Percentiles rank a stretch among this genome's conserved stretches.
phyloP scores from a whole-genome alignment of 1,284 basidiomycete genomes.

The Agroathelia rolfsii region DNA sequence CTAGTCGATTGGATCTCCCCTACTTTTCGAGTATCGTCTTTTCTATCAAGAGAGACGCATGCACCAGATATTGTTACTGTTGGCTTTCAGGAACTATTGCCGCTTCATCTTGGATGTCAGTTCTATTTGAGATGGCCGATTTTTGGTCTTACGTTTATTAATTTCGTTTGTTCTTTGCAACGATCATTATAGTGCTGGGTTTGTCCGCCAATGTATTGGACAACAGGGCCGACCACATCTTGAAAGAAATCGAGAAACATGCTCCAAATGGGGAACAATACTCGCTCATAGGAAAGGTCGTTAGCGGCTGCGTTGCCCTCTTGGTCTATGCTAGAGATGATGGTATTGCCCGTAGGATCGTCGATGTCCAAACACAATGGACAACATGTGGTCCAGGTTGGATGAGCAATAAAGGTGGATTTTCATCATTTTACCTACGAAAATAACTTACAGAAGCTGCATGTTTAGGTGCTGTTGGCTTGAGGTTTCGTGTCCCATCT shows the following conservation, averaged over 20 bases:
- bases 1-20: conserved; percentile 78
- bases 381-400: conserved; percentile 64
- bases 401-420: conserved; percentile 98
- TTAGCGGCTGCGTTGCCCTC: conserved; percentile 73
- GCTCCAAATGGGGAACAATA: conserved; percentile 61
- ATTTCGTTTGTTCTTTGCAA: too few species aligned
- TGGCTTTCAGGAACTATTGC: conserved; percentile 84
- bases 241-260: conserved; percentile 60
- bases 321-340: conserved; percentile 75
- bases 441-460: too few species aligned
- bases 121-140: conserved; percentile 12
- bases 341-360: conserved; percentile 46
- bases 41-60: conserved; percentile 47
- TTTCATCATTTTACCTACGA: too few species aligned
- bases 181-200: conserved; percentile 57
- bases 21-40: conserved; percentile 64
- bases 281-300: conserved; percentile 61
- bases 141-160: too few species aligned
- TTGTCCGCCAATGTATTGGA: conserved; percentile 53
- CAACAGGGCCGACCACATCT: conserved; percentile 50
- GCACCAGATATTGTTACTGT: conserved; percentile 80
- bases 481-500: conserved; percentile 66
- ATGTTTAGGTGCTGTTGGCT: conserved; percentile 83
- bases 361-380: conserved; percentile 67
- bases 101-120: conserved; percentile 72